Base-by-base conservation (phyloP, 2,329 filamentous ascomycete genomes). In the Aureobasidium sp. region DNA sequence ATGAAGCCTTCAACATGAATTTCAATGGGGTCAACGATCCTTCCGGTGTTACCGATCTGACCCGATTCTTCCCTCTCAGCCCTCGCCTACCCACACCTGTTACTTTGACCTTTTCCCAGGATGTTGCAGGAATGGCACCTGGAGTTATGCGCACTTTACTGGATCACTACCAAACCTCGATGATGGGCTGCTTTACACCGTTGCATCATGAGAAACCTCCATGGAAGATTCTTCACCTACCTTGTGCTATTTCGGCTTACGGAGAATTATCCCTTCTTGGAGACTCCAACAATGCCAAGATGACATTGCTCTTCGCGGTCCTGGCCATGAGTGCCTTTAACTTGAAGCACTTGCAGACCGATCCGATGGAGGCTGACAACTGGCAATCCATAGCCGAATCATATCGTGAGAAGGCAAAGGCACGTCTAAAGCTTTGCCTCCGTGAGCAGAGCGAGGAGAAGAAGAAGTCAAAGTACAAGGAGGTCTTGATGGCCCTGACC, bases 321-420 rank as follows among this genome's bases (percentile, higher is more conserved):
- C 45, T 61, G 31, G 50, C 60, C 3, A 57, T 50, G 31, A 61
- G 60, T 25, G 60, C 60, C 2, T 61, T 61, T n/a, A 55, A 61
- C 25, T 6, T 57, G 15, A 45, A 57, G 29, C 50, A 43, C n/a
- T 13, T 54, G 5, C 43, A 61, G 9, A 31, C 42, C 3, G 51
- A 43, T 33, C 17, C 42, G 6, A 29, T 25, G 31, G 42, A 57
- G 23, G 40, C 50, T 8, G 42, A 47, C 9, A 38, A 57, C 9
- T 61, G 60, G 40, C 42, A 47, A 15, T 53, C 60, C 6, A 54
- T 54, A 13, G 47, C 47, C 27, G 45, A 57, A 27, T 50, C 31
- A 5, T 49, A 61, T 13, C 58, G 46, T 13, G 47, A 60, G 13
- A 45, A 31, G 27, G 58, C 58, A 29, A 60, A 60, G 40, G 42